Base-by-base conservation (phyloP, 805 yeast species). In the Zygosaccharomyces kombuchaensis region DNA sequence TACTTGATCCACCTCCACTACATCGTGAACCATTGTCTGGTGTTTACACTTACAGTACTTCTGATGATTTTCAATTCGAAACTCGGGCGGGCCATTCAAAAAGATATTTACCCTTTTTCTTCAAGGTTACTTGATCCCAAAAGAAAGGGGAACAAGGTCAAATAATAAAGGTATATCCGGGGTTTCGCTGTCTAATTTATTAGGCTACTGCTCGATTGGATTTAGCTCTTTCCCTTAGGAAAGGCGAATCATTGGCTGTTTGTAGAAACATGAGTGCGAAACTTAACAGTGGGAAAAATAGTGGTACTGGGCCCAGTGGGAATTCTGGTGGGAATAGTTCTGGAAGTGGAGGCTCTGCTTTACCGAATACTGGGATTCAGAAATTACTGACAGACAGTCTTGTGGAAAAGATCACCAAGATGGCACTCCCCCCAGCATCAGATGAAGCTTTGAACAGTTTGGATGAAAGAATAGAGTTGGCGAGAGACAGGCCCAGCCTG, bases 391-490 rank as follows among this genome's bases (percentile, higher is more conserved):
- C 86, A 0, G 95, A 87, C 54, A 82, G 81, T 45, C 64, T 87
- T 44, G 75, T 87, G 53, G 96, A 88, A 56, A 76, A 81, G 57
- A 68, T 87, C 40, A 66, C 87, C 6, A 70, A 80, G 17, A 78
- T 86, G 81, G 84, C 89, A 1, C 69, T 87, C 21, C 93, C 95
- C 0, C 74, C 85, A 0, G 68, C 78, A 0, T 71, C 78, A 2
- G 75, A 76, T 14, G 64, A 72, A 16, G 72, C 72, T 17, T 58
- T 57, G 6, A 72, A 72, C 14, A 68, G 71, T 3, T 63, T 82
- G 17, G 71, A 75, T 38, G 73, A 72, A 12, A 66, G 96, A 43
- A 68, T 80, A n/a, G 76, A 71, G 37, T 74, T 75, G 47, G 87
- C 84, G 47, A 76, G 77, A 48, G 62, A 71, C 9, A 64, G 95